A percentile compares a stretch with the other conserved stretches of the same genome.
phyloP scores from a whole-genome alignment of 163 green algal species.

The Scenedesmus sp. region DNA sequence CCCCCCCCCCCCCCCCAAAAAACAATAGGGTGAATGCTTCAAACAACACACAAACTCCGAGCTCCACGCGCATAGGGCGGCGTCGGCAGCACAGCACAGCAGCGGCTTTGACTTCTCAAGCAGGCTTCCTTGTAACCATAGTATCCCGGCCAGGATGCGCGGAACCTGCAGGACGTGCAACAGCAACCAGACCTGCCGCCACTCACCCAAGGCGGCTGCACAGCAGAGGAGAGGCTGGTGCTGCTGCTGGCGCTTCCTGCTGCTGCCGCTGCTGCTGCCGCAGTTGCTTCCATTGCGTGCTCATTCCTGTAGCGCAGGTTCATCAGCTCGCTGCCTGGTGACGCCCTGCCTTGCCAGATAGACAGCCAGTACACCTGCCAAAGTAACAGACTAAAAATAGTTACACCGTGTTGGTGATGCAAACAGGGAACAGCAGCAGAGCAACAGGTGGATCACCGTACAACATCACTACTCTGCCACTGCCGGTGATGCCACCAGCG shows the following conservation, averaged over 20 bases:
- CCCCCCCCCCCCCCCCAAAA: too few relatives aligned
- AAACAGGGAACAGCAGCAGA: background rate
- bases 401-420: background rate
- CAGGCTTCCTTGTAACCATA: too few relatives aligned
- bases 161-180: too few relatives aligned
- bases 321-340: slow-evolving; percentile 91
- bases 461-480: too few relatives aligned
- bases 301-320: slow-evolving; percentile 93
- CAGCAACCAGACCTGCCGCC: background rate
- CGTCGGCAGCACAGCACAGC: too few relatives aligned
- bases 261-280: background rate
- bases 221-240: background rate
- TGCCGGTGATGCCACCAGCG: too few relatives aligned
- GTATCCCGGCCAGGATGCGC: too few relatives aligned
- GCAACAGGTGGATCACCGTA: background rate
- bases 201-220: slow-evolving; percentile 22
- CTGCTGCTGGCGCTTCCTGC: background rate
- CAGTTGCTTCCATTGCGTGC: slow-evolving; percentile 54
- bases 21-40: too few relatives aligned
- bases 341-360: slow-evolving; percentile 74
- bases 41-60: too few relatives aligned
- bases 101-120: too few relatives aligned
- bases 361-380: slow-evolving; percentile 81
- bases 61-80: too few relatives aligned
- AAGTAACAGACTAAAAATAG: background rate